These are phyloP conservation scores for Hebeloma cylindrosporum DNA, from an alignment of 768 basidiomycete genomes.

Conservation along the genomic window DNA sequence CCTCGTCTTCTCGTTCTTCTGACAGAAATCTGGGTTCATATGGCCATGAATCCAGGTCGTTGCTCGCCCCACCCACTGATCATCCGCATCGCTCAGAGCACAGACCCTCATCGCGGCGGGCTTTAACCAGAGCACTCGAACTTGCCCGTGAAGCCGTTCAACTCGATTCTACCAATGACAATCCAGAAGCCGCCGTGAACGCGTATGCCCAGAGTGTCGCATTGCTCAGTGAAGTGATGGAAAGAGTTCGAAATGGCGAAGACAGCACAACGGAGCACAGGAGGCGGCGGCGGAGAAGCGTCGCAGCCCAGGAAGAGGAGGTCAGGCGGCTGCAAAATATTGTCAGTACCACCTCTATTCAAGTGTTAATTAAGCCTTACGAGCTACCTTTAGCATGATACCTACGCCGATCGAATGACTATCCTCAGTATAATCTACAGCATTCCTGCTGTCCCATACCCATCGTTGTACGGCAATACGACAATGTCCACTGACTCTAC, in stretches of 20 bases:
- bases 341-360: constrained; percentile 46
- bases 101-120: constrained; percentile 77
- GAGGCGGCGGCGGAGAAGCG: constrained; percentile 66
- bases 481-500: constrained; percentile 43
- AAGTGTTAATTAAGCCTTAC: constrained; percentile 2
- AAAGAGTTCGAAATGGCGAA: constrained; percentile 82
- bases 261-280: constrained; percentile 72
- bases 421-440: constrained; percentile 88
- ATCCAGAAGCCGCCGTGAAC: constrained; percentile 84
- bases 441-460: constrained; percentile 74
- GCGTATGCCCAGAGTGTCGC: constrained; percentile 88
- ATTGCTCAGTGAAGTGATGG: constrained; percentile 90
- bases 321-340: constrained; percentile 83
- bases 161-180: constrained; percentile 85
- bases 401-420: constrained; percentile 92
- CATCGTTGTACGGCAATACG: constrained; percentile 45
- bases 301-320: constrained; percentile 91
- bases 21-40: constrained; percentile 26
- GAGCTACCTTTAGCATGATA: constrained; percentile 69
- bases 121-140: constrained; percentile 82
- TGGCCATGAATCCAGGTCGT: constrained; percentile 22
- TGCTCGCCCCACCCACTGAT: constrained; percentile 25
- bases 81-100: constrained; percentile 45
- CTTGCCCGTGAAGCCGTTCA: constrained; percentile 88
- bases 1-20: constrained; percentile 33